Evolutionary conservation across 139 green algal genomes (phyloP), one percentile per base, ranked within the genome.

Genomic region (Closterium sp.): DNA sequence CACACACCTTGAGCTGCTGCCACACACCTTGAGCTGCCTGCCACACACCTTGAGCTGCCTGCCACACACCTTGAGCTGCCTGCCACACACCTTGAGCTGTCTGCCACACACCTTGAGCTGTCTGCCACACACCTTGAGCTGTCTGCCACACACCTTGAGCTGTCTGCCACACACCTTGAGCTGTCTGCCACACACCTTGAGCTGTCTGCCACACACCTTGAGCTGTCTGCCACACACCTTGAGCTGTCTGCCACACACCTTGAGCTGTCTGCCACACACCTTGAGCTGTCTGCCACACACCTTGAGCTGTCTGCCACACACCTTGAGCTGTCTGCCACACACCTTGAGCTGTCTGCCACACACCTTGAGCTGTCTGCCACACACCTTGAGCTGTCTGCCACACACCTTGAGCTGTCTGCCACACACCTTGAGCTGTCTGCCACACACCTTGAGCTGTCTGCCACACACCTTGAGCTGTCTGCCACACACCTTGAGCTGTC

Each of bases 241-340:
- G 10, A n/a, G n/a, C n/a, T n/a, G n/a, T n/a, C n/a, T n/a, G n/a
- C 94, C 91, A 19, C 92, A 73, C 34, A 94, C 93, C 92, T 94
- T 94, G 9, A 24, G 24, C 24, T 88, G 30, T n/a, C n/a, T n/a
- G 50, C 50, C 42, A 90, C 89, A 9, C 42, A 94, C 92, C 92
- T 94, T 94, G 9, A 94, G 89, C 30, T 91, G 92, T 22, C 92
- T 50, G 38, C 38, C 38, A 13, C 38, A 7, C 38, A 50, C 13
- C n/a, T 13, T 13, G 4, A 17, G 38, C 38, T 17, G 38, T 50
- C 38, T 50, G 62, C 62, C 42, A 86, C 89, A 11, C 42, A 94
- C 90, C 89, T 94, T 91, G 24, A 93, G 79, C 30, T 86, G 92
- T 5, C 92, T 91, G 22, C 92, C 87, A 17, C 45, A 89, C 19